These are phyloP conservation scores for Hygrophorus pudorinus DNA, from an alignment of 768 basidiomycete genomes.

Conservation along the genomic window DNA sequence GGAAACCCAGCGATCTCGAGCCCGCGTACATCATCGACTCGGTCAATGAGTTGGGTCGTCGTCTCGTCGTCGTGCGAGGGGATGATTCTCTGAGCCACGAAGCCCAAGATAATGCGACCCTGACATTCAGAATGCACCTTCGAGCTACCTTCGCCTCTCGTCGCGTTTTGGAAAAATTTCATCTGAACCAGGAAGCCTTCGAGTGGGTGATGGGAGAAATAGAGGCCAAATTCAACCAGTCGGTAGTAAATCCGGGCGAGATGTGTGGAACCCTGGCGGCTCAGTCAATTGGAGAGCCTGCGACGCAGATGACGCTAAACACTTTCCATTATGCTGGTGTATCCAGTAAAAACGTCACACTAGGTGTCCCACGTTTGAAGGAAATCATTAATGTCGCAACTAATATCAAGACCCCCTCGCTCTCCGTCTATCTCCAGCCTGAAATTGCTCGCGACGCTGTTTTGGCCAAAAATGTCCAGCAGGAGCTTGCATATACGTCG, in stretches of 20 bases:
- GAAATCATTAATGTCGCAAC: constrained; percentile 99
- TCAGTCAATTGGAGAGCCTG: constrained; percentile 98
- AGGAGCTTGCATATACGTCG: constrained; percentile 89
- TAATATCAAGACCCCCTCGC: constrained; percentile 96
- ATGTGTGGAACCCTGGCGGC: constrained; percentile 99
- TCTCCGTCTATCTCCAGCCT: constrained; percentile 82
- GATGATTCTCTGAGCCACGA: constrained; percentile 64
- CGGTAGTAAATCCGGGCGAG: constrained; percentile 88
- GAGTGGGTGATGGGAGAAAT: constrained; percentile 98
- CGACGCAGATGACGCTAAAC: constrained; percentile 99
- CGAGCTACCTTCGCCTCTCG: constrained; percentile 83
- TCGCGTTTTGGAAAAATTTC: constrained; percentile 79
- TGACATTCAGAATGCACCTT: constrained; percentile 90
- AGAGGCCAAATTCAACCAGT: constrained; percentile 91
- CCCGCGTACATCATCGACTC: constrained; percentile 80
- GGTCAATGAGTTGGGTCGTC: constrained; percentile 62
- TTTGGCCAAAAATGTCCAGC: constrained; percentile 81
- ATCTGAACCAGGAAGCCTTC: constrained; percentile 87
- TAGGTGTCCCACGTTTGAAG: constrained; percentile 97
- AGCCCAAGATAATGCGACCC: constrained; percentile 81
- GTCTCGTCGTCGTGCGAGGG: constrained; percentile 83
- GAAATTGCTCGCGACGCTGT: constrained; percentile 51
- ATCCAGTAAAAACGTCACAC: constrained; percentile 98
- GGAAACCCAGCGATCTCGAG: constrained; percentile 88
- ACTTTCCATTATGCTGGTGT: constrained; percentile 99